These are phyloP conservation scores for Sarocladium kiliense DNA, from an alignment of 2,329 filamentous ascomycete species.

Conservation along the genomic window DNA sequence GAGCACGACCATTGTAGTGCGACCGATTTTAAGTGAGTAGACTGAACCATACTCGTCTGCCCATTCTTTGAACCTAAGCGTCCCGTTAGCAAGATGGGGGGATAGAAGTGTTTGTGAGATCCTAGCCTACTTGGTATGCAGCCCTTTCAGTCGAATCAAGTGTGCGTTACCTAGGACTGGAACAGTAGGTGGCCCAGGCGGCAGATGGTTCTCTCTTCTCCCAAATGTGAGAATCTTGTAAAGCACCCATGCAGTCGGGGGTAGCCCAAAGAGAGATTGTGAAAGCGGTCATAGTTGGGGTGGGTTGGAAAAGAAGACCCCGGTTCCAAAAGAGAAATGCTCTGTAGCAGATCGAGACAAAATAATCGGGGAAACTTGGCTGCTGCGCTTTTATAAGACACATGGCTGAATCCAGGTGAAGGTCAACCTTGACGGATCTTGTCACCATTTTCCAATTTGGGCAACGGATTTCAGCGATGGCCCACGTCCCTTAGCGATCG, in stretches of 20 bases:
- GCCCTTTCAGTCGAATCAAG: neutral
- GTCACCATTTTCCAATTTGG: too few relatives aligned
- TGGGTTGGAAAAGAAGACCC: too few relatives aligned
- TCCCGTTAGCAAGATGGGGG: too few relatives aligned
- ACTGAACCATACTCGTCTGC: conserved; percentile 36
- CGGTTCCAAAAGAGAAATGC: too few relatives aligned
- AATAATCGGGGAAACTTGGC: too few relatives aligned
- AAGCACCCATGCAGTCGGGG: neutral
- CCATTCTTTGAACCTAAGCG: conserved; percentile 36
- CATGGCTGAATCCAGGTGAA: too few relatives aligned
- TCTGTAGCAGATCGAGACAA: too few relatives aligned
- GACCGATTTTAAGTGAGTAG: conserved; percentile 36
- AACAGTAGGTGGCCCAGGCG: neutral
- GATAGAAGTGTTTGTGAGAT: too few relatives aligned
- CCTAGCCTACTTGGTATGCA: conserved; percentile 6
- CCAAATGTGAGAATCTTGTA: conserved; percentile 5
- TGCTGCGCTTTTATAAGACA: too few relatives aligned
- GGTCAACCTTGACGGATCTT: too few relatives aligned
- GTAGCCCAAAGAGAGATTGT: neutral
- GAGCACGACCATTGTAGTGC: conserved; percentile 33
- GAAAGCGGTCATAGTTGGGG: neutral
- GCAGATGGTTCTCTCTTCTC: neutral
- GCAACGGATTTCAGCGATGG: too few relatives aligned
- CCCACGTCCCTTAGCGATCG: too few relatives aligned
- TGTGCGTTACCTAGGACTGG: conserved; percentile 1